phyloP scores from a whole-genome alignment of 2,329 filamentous ascomycete genomes.

The Kalmusia sp. region DNA sequence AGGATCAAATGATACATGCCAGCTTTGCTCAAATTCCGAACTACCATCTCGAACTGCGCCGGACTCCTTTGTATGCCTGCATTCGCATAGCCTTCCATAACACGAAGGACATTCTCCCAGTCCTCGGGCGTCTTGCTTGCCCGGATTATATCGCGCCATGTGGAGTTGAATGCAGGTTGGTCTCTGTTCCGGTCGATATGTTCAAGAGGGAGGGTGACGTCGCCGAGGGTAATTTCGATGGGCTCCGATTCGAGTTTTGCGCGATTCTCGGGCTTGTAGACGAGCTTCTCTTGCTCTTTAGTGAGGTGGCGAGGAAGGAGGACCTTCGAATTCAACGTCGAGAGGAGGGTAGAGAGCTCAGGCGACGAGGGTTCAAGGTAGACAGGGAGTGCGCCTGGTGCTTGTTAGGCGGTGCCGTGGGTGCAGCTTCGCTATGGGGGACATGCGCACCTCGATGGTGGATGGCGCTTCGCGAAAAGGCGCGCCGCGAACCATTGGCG shows the following conservation, averaged over 20 bases:
- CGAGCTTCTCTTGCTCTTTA: conserved; percentile 49
- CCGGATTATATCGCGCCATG: conserved; percentile 21
- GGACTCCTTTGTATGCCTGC: conserved; percentile 27
- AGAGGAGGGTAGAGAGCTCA: conserved; percentile 50
- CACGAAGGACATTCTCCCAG: conserved; percentile 44
- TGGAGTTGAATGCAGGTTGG: conserved; percentile 21
- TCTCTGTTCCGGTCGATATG: conserved; percentile 36
- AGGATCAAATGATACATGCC: conserved; percentile 38
- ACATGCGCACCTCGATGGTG: conserved; percentile 30
- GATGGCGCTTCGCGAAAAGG: conserved; percentile 36
- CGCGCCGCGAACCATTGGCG: conserved; percentile 33
- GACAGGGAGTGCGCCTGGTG: conserved; percentile 46
- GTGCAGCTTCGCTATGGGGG: neutral
- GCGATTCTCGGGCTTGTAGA: conserved; percentile 51
- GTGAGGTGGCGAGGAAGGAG: conserved; percentile 54
- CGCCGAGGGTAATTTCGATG: conserved; percentile 50
- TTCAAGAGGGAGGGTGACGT: conserved; percentile 43
- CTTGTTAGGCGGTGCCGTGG: conserved; percentile 7
- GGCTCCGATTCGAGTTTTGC: conserved; percentile 52
- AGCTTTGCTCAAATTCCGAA: conserved; percentile 25
- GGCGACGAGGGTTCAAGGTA: conserved; percentile 51
- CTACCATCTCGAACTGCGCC: conserved; percentile 22
- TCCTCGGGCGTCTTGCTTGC: conserved; percentile 34
- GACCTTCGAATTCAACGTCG: conserved; percentile 50
- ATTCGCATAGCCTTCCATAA: conserved; percentile 38